phyloP scores from a whole-genome alignment of 2,329 filamentous ascomycete species.

The Diplodia seriata region DNA sequence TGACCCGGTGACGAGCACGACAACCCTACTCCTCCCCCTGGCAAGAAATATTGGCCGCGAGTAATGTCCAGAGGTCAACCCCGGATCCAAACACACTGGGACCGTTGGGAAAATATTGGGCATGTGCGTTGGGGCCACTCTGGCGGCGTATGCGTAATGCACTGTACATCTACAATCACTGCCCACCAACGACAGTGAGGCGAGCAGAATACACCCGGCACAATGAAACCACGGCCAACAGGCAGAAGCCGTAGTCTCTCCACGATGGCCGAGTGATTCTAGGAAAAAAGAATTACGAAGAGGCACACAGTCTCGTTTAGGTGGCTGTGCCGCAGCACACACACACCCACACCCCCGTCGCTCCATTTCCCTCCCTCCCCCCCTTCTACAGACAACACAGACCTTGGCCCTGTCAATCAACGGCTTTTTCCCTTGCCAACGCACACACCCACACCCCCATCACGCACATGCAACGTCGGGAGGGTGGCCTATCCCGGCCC shows the following conservation, averaged over 20 bases:
- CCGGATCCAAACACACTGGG: neutral
- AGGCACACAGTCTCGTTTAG: neutral
- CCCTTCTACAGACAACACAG: neutral
- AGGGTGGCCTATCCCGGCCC: neutral
- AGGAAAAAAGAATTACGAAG: neutral
- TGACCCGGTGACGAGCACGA: neutral
- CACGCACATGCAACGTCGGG: neutral
- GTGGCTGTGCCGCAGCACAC: slow-evolving; percentile 18
- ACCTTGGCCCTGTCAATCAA: neutral
- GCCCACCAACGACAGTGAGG: neutral
- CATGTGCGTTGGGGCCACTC: neutral
- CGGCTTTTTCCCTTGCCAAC: neutral
- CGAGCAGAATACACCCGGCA: neutral
- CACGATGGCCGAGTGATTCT: neutral
- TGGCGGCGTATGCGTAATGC: neutral
- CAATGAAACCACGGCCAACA: neutral
- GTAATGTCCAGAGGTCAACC: neutral
- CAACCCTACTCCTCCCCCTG: neutral
- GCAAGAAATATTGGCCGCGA: neutral
- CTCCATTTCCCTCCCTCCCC: neutral
- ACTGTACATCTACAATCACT: neutral
- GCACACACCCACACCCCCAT: neutral
- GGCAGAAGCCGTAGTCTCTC: neutral
- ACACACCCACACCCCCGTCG: neutral
- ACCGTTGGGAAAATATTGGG: neutral